A percentile compares a stretch with the other conserved stretches of the same genome.
These are phyloP conservation scores for Acer saccharum DNA, from an alignment of 345 rosid genomes.

Conservation along the genomic window DNA sequence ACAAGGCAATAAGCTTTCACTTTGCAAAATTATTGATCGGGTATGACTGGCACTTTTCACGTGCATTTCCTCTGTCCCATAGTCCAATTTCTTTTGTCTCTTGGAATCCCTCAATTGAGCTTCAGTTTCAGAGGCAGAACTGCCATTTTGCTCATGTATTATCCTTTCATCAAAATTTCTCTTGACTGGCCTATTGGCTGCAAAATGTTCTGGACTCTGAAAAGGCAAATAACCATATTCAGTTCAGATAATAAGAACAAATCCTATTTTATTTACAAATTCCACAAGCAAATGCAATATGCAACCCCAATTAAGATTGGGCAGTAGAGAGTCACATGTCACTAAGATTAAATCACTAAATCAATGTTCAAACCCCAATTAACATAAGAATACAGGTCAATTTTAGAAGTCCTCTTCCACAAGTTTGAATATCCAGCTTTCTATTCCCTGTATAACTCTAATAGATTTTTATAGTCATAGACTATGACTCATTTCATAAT, in stretches of 20 bases:
- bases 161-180: slow-evolving; percentile 26
- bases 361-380: too few relatives aligned
- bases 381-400: too few relatives aligned
- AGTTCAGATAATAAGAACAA: not conserved
- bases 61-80: slow-evolving; percentile 22
- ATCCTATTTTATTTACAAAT: too few relatives aligned
- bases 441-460: too few relatives aligned
- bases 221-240: slow-evolving; percentile 1
- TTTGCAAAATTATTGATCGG: slow-evolving; percentile 15
- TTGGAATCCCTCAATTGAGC: slow-evolving; percentile 42
- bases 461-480: too few relatives aligned
- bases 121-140: slow-evolving; percentile 39
- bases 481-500: too few relatives aligned
- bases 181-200: slow-evolving; percentile 25
- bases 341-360: too few relatives aligned
- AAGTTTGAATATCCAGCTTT: too few relatives aligned
- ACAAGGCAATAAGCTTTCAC: slow-evolving; percentile 25
- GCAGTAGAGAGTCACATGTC: too few relatives aligned
- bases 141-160: slow-evolving; percentile 30
- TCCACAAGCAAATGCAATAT: too few relatives aligned
- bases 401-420: too few relatives aligned
- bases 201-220: slow-evolving; percentile 41
- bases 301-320: too few relatives aligned
- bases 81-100: slow-evolving; percentile 54
- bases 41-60: slow-evolving; percentile 8